A percentile compares a stretch with the other conserved stretches of the same genome.
These are phyloP conservation scores for Metschnikowia chrysomelidarum DNA, from an alignment of 805 yeast species.

Conservation along the genomic window DNA sequence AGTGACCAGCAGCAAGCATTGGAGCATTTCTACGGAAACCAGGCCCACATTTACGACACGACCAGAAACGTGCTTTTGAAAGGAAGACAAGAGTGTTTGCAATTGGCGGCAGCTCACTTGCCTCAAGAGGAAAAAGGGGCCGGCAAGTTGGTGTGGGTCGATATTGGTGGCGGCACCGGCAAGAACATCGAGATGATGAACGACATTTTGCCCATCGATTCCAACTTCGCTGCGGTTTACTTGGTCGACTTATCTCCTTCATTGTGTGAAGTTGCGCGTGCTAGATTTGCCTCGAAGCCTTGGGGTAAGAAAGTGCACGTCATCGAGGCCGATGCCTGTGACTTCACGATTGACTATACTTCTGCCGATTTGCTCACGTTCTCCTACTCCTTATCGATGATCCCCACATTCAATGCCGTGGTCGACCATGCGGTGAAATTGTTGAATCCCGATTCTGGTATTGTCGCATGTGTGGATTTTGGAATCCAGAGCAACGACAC, in stretches of 20 bases:
- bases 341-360: constrained; percentile 48
- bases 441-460: constrained; percentile 53
- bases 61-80: constrained; percentile 65
- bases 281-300: constrained; percentile 45
- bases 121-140: constrained; percentile 30
- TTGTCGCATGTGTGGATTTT: constrained; percentile 73
- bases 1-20: constrained; percentile 50
- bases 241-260: constrained; percentile 78
- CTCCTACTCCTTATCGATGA: constrained; percentile 82
- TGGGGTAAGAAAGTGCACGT: constrained; percentile 59
- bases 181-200: constrained; percentile 78
- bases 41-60: constrained; percentile 73
- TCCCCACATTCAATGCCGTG: constrained; percentile 77
- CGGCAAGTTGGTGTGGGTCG: constrained; percentile 62
- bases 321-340: constrained; percentile 72
- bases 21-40: constrained; percentile 71
- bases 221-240: constrained; percentile 61
- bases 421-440: constrained; percentile 61
- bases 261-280: constrained; percentile 66
- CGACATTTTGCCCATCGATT: constrained; percentile 44
- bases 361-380: constrained; percentile 73
- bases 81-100: constrained; percentile 67
- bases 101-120: constrained; percentile 58
- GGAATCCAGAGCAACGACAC: constrained; percentile 71
- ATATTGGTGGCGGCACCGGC: constrained; percentile 88